These are phyloP conservation scores for Ogataea populi-albae DNA, from an alignment of 805 yeast species.

Conservation along the genomic window DNA sequence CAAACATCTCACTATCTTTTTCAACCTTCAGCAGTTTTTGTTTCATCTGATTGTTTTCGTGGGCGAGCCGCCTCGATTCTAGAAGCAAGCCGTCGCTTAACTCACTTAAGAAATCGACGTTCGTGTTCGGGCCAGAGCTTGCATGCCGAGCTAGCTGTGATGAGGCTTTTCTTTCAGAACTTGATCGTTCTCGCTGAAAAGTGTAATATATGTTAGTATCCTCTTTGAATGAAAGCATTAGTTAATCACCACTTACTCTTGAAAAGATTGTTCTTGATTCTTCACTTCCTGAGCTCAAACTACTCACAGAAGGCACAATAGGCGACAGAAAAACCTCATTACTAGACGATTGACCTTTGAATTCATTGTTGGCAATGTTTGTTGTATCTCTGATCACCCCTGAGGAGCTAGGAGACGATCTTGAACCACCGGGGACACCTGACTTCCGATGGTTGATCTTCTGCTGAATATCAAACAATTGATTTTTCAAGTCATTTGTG, in stretches of 20 bases:
- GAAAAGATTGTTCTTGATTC: constrained; percentile 7
- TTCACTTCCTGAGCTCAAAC: too few species aligned
- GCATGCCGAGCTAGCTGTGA: constrained; percentile 9
- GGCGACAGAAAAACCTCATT: too few species aligned
- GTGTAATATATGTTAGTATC: constrained; percentile 8
- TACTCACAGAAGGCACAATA: too few species aligned
- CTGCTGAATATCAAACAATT: constrained; percentile 42
- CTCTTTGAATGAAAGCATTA: neutral
- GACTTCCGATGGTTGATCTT: constrained; percentile 19
- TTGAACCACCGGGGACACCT: constrained; percentile 3
- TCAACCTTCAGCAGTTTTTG: constrained; percentile 39
- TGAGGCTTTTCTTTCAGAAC: constrained; percentile 10
- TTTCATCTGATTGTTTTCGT: constrained; percentile 53
- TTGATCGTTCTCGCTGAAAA: constrained; percentile 14
- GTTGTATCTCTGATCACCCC: constrained; percentile 7
- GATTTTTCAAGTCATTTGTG: constrained; percentile 37
- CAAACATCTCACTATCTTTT: constrained; percentile 41
- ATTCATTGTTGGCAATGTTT: constrained; percentile 1
- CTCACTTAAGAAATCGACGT: constrained; percentile 70
- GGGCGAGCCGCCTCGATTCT: constrained; percentile 68
- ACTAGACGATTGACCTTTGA: neutral
- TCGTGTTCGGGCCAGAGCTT: constrained; percentile 41
- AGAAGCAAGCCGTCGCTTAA: constrained; percentile 66
- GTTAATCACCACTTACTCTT: constrained; percentile 9
- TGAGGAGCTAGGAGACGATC: neutral